These are phyloP conservation scores for Juncus effusus DNA, from an alignment of 176 grass and related monocot species.

Conservation along the genomic window DNA sequence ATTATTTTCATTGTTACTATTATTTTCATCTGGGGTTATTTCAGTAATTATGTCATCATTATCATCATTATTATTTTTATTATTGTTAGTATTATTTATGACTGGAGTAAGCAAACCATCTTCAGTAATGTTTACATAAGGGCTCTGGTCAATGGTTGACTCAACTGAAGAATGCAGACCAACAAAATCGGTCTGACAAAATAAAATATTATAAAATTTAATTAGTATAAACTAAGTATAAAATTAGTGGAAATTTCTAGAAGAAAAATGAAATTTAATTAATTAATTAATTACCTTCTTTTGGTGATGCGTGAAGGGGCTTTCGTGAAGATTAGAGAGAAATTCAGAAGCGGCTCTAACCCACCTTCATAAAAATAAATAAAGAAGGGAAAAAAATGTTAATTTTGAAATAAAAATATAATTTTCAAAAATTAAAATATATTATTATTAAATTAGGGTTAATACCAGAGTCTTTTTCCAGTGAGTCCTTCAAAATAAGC, in stretches of 20 bases:
- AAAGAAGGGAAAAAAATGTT: neutral
- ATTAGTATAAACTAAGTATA: conserved; percentile 18
- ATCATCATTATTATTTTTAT: conserved; percentile 1
- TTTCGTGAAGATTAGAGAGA: conserved; percentile 60
- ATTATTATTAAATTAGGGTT: neutral
- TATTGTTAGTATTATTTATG: conserved; percentile 28
- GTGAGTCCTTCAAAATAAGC: conserved; percentile 87
- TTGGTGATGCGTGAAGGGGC: conserved; percentile 62
- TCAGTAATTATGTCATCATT: conserved; percentile 16
- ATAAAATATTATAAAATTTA: conserved; percentile 27
- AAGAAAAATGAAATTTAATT: conserved; percentile 10
- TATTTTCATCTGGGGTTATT: conserved; percentile 6
- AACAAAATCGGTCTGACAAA: conserved; percentile 40
- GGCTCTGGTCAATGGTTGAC: conserved; percentile 74
- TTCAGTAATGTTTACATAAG: conserved; percentile 74
- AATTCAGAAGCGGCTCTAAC: conserved; percentile 68
- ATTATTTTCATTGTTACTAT: conserved; percentile 22
- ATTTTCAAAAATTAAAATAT: neutral
- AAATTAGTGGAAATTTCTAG: conserved; percentile 4
- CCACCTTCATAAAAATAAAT: conserved; percentile 59
- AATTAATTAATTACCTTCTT: conserved; percentile 42
- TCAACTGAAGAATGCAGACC: conserved; percentile 62
- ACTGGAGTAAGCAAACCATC: conserved; percentile 72
- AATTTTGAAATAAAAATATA: neutral
- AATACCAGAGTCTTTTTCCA: conserved; percentile 62